These are phyloP conservation scores for Moricandia arvensis DNA, from an alignment of 345 rosid genomes.

Conservation along the genomic window DNA sequence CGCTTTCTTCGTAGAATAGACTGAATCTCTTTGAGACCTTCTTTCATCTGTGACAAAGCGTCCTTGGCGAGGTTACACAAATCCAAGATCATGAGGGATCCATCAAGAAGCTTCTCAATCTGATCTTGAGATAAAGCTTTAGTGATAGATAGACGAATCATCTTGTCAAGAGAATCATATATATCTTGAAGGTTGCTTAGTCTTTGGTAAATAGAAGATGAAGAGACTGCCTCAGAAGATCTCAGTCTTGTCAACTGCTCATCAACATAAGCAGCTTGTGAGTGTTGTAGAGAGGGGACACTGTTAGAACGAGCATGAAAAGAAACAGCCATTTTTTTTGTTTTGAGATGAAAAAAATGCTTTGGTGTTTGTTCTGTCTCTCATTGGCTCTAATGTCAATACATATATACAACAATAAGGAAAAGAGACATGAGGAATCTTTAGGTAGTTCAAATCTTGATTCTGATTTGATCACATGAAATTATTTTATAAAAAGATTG, in stretches of 20 bases:
- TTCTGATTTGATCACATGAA: slow-evolving; percentile 13
- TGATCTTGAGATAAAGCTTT: slow-evolving; percentile 36
- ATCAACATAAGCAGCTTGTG: slow-evolving; percentile 36
- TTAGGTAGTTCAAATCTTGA: slow-evolving; percentile 1
- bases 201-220: slow-evolving; percentile 22
- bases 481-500: not conserved
- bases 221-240: slow-evolving; percentile 32
- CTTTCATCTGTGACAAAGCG: slow-evolving; percentile 33
- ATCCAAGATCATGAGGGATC: slow-evolving; percentile 45
- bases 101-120: slow-evolving; percentile 38
- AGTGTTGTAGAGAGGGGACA: slow-evolving; percentile 46
- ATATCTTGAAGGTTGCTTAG: slow-evolving; percentile 38
- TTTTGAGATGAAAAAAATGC: slow-evolving; percentile 9
- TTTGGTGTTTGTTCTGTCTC: slow-evolving; percentile 17
- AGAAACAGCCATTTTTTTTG: slow-evolving; percentile 46
- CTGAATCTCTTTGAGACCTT: slow-evolving; percentile 37
- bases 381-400: slow-evolving; percentile 1
- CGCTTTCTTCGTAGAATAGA: slow-evolving; percentile 36
- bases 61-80: slow-evolving; percentile 38
- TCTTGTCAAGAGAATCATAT: slow-evolving; percentile 31
- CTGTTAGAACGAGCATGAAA: slow-evolving; percentile 52
- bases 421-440: not conserved
- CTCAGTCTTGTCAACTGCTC: slow-evolving; percentile 41
- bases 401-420: slow-evolving; percentile 1
- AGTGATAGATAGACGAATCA: slow-evolving; percentile 34